Percentiles rank a stretch among this genome's conserved stretches.
Conservation (phyloP, 306 rosid genomes). For the Inga oerstediana region DNA sequence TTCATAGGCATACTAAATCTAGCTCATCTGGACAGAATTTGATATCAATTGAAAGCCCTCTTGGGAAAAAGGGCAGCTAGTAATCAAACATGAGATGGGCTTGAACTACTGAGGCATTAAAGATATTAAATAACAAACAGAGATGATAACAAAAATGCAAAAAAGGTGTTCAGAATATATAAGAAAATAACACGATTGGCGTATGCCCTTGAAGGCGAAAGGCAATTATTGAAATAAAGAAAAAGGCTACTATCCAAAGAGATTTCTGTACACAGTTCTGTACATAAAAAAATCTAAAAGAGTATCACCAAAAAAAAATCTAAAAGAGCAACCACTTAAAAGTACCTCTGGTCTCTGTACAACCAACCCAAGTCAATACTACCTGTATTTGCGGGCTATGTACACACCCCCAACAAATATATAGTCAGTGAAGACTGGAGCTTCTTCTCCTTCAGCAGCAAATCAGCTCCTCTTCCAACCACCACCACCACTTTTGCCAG, state of each 20-base stretch:
- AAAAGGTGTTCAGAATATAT: background rate
- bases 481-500: slow-evolving; percentile 38
- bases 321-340: slow-evolving; percentile 34
- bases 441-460: slow-evolving; percentile 51
- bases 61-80: too few species aligned
- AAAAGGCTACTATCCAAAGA: slow-evolving; percentile 30
- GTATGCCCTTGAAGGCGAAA: background rate
- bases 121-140: too few species aligned
- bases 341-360: slow-evolving; percentile 51
- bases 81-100: background rate
- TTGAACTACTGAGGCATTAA: too few species aligned
- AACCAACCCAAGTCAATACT: slow-evolving; percentile 40
- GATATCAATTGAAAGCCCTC: too few species aligned
- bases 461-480: slow-evolving; percentile 43
- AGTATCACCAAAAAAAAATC: slow-evolving; percentile 34
- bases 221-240: slow-evolving; percentile 16
- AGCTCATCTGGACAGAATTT: background rate
- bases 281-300: slow-evolving; percentile 41
- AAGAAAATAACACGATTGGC: background rate
- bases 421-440: slow-evolving; percentile 50
- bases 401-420: slow-evolving; percentile 65
- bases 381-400: slow-evolving; percentile 51
- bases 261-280: slow-evolving; percentile 46
- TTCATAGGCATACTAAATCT: too few species aligned
- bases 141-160: background rate